Percentiles rank a stretch among this genome's conserved stretches.
These are phyloP conservation scores for Edaphochlamys debaryana DNA, from an alignment of 139 green algal species.

Conservation along the genomic window DNA sequence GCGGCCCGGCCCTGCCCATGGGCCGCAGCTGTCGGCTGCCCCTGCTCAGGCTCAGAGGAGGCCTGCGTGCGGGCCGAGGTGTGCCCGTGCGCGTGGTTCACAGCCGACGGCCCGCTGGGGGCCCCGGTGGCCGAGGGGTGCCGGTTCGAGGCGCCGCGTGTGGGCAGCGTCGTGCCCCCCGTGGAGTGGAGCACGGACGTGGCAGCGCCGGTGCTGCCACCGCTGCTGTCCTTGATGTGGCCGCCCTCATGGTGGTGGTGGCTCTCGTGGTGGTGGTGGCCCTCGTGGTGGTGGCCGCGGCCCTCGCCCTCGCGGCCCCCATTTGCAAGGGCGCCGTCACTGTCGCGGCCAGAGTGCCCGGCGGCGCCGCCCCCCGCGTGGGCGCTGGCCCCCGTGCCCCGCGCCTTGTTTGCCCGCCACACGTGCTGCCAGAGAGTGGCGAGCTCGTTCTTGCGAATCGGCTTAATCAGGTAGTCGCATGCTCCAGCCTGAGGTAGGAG, in stretches of 20 bases:
- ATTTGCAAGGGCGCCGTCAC: neutral
- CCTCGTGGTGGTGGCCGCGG: neutral
- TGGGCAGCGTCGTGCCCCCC: conserved; percentile 6
- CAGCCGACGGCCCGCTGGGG: neutral
- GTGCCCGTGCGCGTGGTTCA: neutral
- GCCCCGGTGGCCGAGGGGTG: neutral
- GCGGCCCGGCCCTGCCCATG: too few relatives aligned
- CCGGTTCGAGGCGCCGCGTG: neutral
- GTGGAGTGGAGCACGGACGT: conserved; percentile 16
- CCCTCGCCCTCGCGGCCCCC: neutral
- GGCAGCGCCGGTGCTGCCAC: conserved; percentile 15
- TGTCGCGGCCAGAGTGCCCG: neutral
- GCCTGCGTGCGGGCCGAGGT: neutral
- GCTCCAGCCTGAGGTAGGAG: too few relatives aligned
- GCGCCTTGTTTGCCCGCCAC: conserved; percentile 40
- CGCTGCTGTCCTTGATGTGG: conserved; percentile 24
- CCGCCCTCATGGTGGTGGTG: neutral
- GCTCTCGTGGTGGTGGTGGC: neutral
- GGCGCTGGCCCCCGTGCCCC: neutral
- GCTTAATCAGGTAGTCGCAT: conserved; percentile 86
- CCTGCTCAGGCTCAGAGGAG: neutral
- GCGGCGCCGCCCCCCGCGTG: neutral
- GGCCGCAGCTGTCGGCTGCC: too few relatives aligned
- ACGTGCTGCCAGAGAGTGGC: conserved; percentile 78
- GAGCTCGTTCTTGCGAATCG: conserved; percentile 79